phyloP scores from a whole-genome alignment of 371 early-diverging fungal species.

The Chytridium lagenaria region DNA sequence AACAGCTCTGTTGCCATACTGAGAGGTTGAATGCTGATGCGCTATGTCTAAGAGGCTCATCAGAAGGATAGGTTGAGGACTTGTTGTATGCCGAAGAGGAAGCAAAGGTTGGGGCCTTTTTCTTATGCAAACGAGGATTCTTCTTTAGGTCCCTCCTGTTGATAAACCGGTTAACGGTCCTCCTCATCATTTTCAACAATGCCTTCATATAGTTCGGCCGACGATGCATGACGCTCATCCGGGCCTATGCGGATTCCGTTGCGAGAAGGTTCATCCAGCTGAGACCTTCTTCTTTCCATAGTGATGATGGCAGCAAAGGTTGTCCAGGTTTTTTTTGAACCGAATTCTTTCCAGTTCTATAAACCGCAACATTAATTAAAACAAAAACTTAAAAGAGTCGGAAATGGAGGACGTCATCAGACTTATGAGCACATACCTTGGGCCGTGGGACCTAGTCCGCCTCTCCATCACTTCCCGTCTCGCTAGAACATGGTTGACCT shows the following conservation, averaged over 20 bases:
- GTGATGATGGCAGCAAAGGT: too few species aligned
- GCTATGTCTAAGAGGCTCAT: not conserved
- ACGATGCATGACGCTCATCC: not conserved
- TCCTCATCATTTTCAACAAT: not conserved
- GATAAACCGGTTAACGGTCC: not conserved
- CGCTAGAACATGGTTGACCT: not conserved
- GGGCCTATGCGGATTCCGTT: too few species aligned
- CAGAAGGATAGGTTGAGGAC: too few species aligned
- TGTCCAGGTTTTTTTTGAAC: too few species aligned
- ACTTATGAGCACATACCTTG: not conserved
- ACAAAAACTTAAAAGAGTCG: too few species aligned
- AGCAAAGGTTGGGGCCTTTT: too few species aligned
- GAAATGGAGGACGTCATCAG: not conserved
- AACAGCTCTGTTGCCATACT: not conserved
- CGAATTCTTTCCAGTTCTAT: too few species aligned
- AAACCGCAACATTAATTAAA: too few species aligned
- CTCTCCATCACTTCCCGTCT: not conserved
- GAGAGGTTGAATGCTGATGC: not conserved
- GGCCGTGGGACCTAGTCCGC: not conserved
- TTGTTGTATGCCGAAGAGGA: too few species aligned
- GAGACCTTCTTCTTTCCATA: too few species aligned
- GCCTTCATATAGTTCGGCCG: constrained; percentile 1
- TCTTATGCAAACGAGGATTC: too few species aligned
- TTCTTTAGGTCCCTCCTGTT: not conserved
- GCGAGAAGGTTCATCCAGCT: too few species aligned